phyloP scores from a whole-genome alignment of 2,329 filamentous ascomycete genomes.

The Ceratocystis cacaofunesta region DNA sequence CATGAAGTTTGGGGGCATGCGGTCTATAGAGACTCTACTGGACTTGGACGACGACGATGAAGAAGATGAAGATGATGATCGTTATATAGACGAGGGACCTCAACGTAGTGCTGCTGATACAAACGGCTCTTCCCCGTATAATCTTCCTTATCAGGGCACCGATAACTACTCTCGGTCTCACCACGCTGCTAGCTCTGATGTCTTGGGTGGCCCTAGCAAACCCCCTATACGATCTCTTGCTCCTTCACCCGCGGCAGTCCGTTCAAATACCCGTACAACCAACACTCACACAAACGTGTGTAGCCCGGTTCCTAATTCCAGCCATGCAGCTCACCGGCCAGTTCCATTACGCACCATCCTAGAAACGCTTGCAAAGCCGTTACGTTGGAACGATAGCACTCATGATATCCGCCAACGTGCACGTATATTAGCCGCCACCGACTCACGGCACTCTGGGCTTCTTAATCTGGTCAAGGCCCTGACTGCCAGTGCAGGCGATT shows the following conservation, averaged over 20 bases:
- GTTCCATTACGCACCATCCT: conserved; percentile 13
- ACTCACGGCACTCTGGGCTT: conserved; percentile 2
- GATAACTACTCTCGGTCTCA: conserved; percentile 9
- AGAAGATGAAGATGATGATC: neutral
- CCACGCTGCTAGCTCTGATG: conserved; percentile 9
- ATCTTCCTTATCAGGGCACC: neutral
- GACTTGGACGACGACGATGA: conserved; percentile 13
- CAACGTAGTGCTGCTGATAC: conserved; percentile 4
- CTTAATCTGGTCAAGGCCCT: conserved; percentile 2
- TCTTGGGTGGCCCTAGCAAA: neutral
- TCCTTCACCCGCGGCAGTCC: neutral
- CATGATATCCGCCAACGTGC: conserved; percentile 7
- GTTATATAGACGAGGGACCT: conserved; percentile 1
- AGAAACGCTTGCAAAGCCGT: conserved; percentile 10
- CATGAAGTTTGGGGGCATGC: conserved; percentile 4
- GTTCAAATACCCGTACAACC: conserved; percentile 7
- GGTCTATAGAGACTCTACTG: conserved; percentile 11
- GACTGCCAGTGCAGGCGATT: conserved; percentile 5
- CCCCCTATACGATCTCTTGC: neutral
- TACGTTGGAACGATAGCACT: conserved; percentile 5
- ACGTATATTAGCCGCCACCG: neutral
- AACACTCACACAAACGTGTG: conserved; percentile 2
- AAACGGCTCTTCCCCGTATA: conserved; percentile 2
- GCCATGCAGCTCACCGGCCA: conserved; percentile 4
- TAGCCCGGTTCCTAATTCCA: conserved; percentile 3